These are phyloP conservation scores for Tylopilus orsonianus DNA, from an alignment of 1,284 basidiomycete genomes.

Conservation along the genomic window DNA sequence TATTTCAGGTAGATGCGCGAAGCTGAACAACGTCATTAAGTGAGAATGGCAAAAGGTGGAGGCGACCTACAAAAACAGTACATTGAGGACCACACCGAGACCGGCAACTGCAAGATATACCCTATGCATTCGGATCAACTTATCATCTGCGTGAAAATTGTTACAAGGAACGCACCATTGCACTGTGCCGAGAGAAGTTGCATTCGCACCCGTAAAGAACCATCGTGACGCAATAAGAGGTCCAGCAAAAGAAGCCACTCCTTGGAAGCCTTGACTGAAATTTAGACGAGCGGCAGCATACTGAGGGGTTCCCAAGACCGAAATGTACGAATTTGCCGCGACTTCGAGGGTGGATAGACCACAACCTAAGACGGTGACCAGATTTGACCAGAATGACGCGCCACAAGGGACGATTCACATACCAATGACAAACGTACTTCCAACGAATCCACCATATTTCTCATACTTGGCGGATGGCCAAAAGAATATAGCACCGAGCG, in stretches of 20 bases:
- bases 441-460: conserved; percentile 73
- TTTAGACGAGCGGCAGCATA: conserved; percentile 79
- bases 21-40: conserved; percentile 37
- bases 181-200: conserved; percentile 62
- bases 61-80: conserved; percentile 60
- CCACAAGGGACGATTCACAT: conserved; percentile 11
- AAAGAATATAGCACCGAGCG: conserved; percentile 74
- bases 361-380: conserved; percentile 47
- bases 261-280: conserved; percentile 82
- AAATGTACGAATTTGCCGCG: conserved; percentile 80
- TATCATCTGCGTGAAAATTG: neutral
- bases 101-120: conserved; percentile 79
- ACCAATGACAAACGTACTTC: conserved; percentile 69
- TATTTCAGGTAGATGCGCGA: conserved; percentile 75
- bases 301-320: conserved; percentile 64
- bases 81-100: conserved; percentile 61
- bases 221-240: conserved; percentile 77
- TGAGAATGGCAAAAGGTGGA: neutral
- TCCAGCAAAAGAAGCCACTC: conserved; percentile 76
- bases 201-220: conserved; percentile 71
- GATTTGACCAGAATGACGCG: neutral
- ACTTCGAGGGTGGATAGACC: conserved; percentile 71
- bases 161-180: conserved; percentile 52
- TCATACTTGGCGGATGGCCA: conserved; percentile 75
- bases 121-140: conserved; percentile 36